phyloP scores from a whole-genome alignment of 345 rosid species.

The Litchi chinensis region DNA sequence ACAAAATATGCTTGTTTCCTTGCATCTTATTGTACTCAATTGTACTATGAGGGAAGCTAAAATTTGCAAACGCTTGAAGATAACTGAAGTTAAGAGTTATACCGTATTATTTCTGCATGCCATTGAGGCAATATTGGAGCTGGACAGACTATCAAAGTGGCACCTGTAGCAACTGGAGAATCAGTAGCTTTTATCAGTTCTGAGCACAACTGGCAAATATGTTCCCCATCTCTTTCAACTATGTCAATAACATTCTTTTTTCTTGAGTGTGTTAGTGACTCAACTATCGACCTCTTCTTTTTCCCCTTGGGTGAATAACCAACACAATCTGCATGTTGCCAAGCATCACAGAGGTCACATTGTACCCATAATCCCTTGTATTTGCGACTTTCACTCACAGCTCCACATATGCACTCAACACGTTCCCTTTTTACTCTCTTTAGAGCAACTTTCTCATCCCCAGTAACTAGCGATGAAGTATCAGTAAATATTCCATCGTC shows the following conservation, averaged over 20 bases:
- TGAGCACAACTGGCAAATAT: slow-evolving; percentile 73
- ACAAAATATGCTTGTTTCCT: background rate
- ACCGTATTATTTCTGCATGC: slow-evolving; percentile 93
- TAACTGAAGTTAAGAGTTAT: slow-evolving; percentile 28
- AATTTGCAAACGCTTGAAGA: slow-evolving; percentile 14
- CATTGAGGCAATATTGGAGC: slow-evolving; percentile 93
- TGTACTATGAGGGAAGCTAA: slow-evolving; percentile 3
- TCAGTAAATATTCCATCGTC: slow-evolving; percentile 33
- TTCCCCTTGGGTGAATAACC: slow-evolving; percentile 85
- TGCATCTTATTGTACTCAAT: background rate
- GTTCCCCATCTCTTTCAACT: slow-evolving; percentile 74
- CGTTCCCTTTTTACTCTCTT: slow-evolving; percentile 83
- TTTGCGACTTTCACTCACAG: slow-evolving; percentile 80
- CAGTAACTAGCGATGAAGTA: slow-evolving; percentile 32
- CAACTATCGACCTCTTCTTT: slow-evolving; percentile 32
- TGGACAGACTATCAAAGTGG: slow-evolving; percentile 95
- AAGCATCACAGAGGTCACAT: slow-evolving; percentile 96
- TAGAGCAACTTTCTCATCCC: slow-evolving; percentile 42
- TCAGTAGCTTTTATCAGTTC: slow-evolving; percentile 75
- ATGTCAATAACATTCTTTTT: slow-evolving; percentile 51
- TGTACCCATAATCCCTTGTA: slow-evolving; percentile 94
- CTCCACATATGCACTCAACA: slow-evolving; percentile 94
- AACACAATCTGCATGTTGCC: slow-evolving; percentile 99
- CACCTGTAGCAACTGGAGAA: slow-evolving; percentile 80
- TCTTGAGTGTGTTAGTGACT: slow-evolving; percentile 43